Percentiles rank a stretch among this genome's conserved stretches.
phyloP scores from a whole-genome alignment of 2,329 filamentous ascomycete species.

The Stemphylium lycopersici region DNA sequence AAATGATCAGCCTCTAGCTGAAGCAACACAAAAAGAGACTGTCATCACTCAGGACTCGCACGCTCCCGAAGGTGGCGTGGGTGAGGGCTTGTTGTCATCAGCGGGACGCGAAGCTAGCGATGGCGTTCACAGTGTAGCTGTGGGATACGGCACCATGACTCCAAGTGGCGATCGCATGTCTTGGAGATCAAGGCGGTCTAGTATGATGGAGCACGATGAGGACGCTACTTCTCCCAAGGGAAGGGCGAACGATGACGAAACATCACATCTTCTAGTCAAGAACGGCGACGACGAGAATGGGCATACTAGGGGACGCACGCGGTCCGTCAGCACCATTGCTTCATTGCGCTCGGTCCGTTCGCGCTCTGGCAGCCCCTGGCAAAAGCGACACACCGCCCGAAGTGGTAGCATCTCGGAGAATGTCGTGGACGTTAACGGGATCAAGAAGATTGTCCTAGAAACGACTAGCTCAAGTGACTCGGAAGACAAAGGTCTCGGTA shows the following conservation, averaged over 20 bases:
- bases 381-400: conserved; percentile 60
- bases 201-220: conserved; percentile 20
- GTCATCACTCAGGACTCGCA: conserved; percentile 31
- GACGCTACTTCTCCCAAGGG: conserved; percentile 35
- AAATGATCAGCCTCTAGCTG: conserved; percentile 39
- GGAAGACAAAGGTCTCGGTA: conserved; percentile 29
- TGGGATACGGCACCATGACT: conserved; percentile 54
- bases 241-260: conserved; percentile 15
- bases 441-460: conserved; percentile 77
- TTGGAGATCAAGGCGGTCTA: conserved; percentile 30
- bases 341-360: conserved; percentile 38
- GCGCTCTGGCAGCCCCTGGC: conserved; percentile 30
- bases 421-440: conserved; percentile 73
- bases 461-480: conserved; percentile 64
- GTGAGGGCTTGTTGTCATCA: conserved; percentile 60
- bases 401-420: conserved; percentile 82
- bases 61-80: conserved; percentile 59
- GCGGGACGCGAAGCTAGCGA: conserved; percentile 67
- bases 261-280: conserved; percentile 26
- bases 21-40: conserved; percentile 2
- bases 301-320: conserved; percentile 12
- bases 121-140: conserved; percentile 65
- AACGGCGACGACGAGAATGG: conserved; percentile 15
- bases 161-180: conserved; percentile 36
- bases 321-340: conserved; percentile 43